phyloP scores from a whole-genome alignment of 2,329 filamentous ascomycete genomes.

The Helminthosporium solani region DNA sequence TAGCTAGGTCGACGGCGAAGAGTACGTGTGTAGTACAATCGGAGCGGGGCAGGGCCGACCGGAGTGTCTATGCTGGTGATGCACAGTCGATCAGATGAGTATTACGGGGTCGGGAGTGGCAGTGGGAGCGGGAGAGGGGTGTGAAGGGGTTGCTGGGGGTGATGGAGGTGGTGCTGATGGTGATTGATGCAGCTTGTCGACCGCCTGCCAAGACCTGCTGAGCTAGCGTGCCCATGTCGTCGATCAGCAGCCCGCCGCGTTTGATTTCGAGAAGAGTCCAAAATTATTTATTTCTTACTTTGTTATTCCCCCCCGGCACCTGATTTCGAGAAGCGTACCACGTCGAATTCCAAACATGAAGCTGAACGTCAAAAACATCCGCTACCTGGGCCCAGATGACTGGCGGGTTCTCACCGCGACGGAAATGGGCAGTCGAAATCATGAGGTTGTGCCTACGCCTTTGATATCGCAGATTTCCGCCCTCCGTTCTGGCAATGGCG shows the following conservation, averaged over 20 bases:
- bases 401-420: conserved; percentile 93
- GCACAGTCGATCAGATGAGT: conserved; percentile 1
- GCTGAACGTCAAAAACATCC: conserved; percentile 89
- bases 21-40: conserved; percentile 10
- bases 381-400: conserved; percentile 88
- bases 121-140: conserved; percentile 14
- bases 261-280: conserved; percentile 26
- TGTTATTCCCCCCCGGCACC: conserved; percentile 5
- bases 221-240: conserved; percentile 15
- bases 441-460: conserved; percentile 91
- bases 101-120: conserved; percentile 11
- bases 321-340: too few species aligned
- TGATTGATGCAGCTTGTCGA: conserved; percentile 27
- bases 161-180: too few species aligned
- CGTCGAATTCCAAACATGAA: conserved; percentile 70
- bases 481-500: conserved; percentile 69
- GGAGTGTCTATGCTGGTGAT: conserved; percentile 5
- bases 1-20: conserved; percentile 40
- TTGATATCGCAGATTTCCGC: conserved; percentile 83
- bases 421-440: conserved; percentile 91
- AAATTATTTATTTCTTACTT: conserved; percentile 20
- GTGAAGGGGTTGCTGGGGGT: too few species aligned
- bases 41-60: conserved; percentile 9
- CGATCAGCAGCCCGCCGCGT: conserved; percentile 13
- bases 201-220: conserved; percentile 25